phyloP scores from a whole-genome alignment of 768 basidiomycete genomes.

The Hysterangium stoloniferum region DNA sequence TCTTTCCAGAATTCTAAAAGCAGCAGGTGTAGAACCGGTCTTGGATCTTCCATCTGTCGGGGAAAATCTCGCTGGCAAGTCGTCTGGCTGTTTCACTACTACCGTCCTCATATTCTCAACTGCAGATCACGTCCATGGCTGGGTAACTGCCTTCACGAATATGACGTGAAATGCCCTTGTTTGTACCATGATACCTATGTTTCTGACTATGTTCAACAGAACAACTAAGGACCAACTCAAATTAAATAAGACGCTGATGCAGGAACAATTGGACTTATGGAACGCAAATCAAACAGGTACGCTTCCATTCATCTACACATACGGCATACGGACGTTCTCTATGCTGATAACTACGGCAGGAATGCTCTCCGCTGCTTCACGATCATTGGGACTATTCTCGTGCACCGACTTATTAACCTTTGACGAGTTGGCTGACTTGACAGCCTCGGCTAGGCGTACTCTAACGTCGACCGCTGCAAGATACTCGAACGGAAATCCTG shows the following conservation, averaged over 20 bases:
- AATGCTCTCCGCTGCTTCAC: conserved; percentile 10
- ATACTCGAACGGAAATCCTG: conserved; percentile 11
- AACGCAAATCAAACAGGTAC: conserved; percentile 10
- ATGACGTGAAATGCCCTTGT: conserved; percentile 5
- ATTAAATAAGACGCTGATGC: conserved; percentile 4
- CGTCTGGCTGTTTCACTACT: background rate
- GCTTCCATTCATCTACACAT: background rate
- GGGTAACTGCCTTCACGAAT: conserved; percentile 10
- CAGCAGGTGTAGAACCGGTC: conserved; percentile 7
- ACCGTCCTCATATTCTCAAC: background rate
- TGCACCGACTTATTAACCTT: conserved; percentile 4
- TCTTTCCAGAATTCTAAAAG: background rate
- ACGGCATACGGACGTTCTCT: background rate
- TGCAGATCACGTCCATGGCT: conserved; percentile 13
- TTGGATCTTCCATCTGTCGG: conserved; percentile 9
- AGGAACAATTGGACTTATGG: conserved; percentile 11
- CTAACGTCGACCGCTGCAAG: background rate
- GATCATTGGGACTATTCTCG: conserved; percentile 9
- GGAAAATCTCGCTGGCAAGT: conserved; percentile 6
- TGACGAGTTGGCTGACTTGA: background rate
- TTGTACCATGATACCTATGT: background rate
- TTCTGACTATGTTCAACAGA: background rate
- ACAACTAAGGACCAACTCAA: conserved; percentile 5
- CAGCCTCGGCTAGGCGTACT: background rate
- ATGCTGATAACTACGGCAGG: too few relatives aligned